Percentiles rank a stretch among this genome's conserved stretches.
Evolutionary conservation across 129 eudicot species (phyloP).

Genomic region (Flaveria robusta): DNA sequence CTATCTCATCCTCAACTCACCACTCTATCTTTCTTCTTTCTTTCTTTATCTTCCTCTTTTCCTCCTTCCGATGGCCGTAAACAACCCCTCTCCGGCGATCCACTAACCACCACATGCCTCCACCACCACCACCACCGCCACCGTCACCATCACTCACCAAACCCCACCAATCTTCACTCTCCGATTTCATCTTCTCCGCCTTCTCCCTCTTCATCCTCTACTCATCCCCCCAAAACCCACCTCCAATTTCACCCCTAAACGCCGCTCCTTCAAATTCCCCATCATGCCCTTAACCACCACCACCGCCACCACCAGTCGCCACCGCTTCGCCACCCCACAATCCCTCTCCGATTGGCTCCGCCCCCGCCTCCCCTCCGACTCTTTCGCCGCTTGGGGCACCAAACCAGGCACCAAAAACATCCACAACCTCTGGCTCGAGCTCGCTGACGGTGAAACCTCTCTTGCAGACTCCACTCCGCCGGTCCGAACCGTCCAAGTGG

Average conservation of each 20-base stretch:
- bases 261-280: conserved; percentile 40
- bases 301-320: conserved; percentile 26
- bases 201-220: conserved; percentile 59
- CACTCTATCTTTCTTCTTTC: not conserved
- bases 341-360: conserved; percentile 79
- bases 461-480: conserved; percentile 71
- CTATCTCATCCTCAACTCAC: not conserved
- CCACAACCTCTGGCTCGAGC: conserved; percentile 75
- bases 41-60: not conserved
- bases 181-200: conserved; percentile 63
- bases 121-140: conserved; percentile 39
- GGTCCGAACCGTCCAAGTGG: conserved; percentile 65
- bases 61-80: conserved; percentile 15
- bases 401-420: conserved; percentile 83
- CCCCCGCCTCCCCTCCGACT: conserved; percentile 64
- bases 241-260: conserved; percentile 32
- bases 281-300: conserved; percentile 38
- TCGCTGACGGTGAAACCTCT: conserved; percentile 71
- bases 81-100: conserved; percentile 16
- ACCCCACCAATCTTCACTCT: conserved; percentile 45
- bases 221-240: conserved; percentile 50
- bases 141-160: conserved; percentile 37
- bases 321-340: conserved; percentile 65
- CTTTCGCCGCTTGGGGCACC: conserved; percentile 74
- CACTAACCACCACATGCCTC: conserved; percentile 31